phyloP scores from a whole-genome alignment of 225 moss, liverwort and hornwort genomes.

The Antitrichia curtipendula region DNA sequence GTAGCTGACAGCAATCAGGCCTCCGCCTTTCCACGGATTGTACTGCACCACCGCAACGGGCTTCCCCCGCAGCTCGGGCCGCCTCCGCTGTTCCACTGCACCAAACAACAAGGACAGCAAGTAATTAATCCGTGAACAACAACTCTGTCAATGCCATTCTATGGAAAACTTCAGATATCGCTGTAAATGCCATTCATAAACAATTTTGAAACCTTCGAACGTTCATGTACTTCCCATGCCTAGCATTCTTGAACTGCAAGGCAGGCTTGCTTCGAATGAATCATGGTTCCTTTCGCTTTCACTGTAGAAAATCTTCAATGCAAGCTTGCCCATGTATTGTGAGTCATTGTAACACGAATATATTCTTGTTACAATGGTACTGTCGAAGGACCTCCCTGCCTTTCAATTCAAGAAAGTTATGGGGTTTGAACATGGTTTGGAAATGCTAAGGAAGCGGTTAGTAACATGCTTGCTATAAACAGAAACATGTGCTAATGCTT shows the following conservation, averaged over 20 bases:
- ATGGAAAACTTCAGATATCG: background rate
- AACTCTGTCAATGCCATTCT: background rate
- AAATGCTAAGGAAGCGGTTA: background rate
- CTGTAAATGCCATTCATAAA: background rate
- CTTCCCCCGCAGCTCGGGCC: slow-evolving; percentile 82
- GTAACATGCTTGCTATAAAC: background rate
- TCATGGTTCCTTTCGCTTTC: background rate
- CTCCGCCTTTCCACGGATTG: slow-evolving; percentile 91
- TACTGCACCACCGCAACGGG: slow-evolving; percentile 86
- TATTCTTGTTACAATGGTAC: too few relatives aligned
- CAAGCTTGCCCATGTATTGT: background rate
- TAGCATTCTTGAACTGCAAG: background rate
- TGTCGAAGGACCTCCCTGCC: background rate
- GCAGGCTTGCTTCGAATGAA: background rate
- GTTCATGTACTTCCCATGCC: background rate
- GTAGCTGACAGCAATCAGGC: slow-evolving; percentile 86
- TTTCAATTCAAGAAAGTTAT: background rate
- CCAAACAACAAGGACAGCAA: background rate
- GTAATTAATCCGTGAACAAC: background rate
- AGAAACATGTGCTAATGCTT: background rate
- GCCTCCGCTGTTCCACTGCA: slow-evolving; percentile 80
- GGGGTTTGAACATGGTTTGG: background rate
- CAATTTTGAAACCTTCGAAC: background rate
- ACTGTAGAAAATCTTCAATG: background rate
- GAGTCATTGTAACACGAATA: background rate